These are phyloP conservation scores for Amanita pallidorosea DNA, from an alignment of 768 basidiomycete species.

Conservation along the genomic window DNA sequence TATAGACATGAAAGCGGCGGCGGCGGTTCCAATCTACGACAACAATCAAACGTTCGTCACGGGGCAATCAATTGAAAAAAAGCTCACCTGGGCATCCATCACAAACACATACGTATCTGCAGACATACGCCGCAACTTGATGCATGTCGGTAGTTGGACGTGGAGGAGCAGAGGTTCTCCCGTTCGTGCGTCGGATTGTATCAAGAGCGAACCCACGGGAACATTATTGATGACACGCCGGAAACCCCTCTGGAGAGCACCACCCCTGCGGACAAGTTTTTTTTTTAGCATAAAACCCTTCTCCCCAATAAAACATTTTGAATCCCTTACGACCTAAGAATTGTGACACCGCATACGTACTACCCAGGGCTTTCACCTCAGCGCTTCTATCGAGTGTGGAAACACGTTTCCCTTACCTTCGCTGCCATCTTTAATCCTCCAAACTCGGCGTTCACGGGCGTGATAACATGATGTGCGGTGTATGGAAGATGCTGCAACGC, in stretches of 20 bases:
- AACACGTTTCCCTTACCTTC: slow-evolving; percentile 27
- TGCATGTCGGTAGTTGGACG: slow-evolving; percentile 60
- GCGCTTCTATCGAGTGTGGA: background rate
- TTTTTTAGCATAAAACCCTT: too few species aligned
- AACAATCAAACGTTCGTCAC: background rate
- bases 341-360: slow-evolving; percentile 81
- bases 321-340: slow-evolving; percentile 66
- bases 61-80: background rate
- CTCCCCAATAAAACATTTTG: slow-evolving; percentile 8
- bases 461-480: slow-evolving; percentile 43
- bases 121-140: slow-evolving; percentile 59
- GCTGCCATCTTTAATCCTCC: slow-evolving; percentile 55
- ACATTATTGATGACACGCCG: slow-evolving; percentile 79
- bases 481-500: slow-evolving; percentile 81
- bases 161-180: slow-evolving; percentile 88
- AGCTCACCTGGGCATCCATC: slow-evolving; percentile 72
- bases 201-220: slow-evolving; percentile 78
- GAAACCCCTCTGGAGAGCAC: slow-evolving; percentile 87
- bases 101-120: slow-evolving; percentile 73
- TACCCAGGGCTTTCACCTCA: slow-evolving; percentile 17
- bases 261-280: slow-evolving; percentile 61
- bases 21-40: slow-evolving; percentile 80
- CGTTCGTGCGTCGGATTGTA: slow-evolving; percentile 76
- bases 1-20: slow-evolving; percentile 91
- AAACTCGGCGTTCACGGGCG: slow-evolving; percentile 49